Evolutionary conservation across 441 rosid genomes (phyloP).

Genomic region (Adansonia madagascariensis): DNA sequence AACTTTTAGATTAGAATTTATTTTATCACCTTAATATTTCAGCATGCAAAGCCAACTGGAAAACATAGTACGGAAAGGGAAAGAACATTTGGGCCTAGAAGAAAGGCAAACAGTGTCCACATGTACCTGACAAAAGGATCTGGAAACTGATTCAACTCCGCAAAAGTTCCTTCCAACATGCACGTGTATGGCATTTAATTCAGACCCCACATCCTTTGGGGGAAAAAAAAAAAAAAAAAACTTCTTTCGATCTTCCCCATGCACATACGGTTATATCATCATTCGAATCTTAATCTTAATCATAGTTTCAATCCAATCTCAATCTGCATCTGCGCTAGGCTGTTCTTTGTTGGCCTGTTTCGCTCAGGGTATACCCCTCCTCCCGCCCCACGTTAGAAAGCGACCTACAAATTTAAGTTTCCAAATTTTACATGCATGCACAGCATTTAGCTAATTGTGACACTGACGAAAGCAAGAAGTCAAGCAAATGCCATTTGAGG

Average conservation of each 20-base stretch:
- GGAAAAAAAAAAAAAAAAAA: neutral
- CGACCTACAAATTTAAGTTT: neutral
- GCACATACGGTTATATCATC: too few relatives aligned
- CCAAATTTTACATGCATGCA: neutral
- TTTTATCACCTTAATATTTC: too few relatives aligned
- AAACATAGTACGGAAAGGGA: too few relatives aligned
- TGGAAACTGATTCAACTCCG: neutral
- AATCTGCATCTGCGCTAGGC: slow-evolving; percentile 24
- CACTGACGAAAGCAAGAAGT: too few relatives aligned
- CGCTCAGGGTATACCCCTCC: neutral
- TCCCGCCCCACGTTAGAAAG: slow-evolving; percentile 28
- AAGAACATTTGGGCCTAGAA: too few relatives aligned
- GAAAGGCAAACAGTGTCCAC: slow-evolving; percentile 9
- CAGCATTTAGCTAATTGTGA: neutral
- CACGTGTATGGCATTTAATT: slow-evolving; percentile 53
- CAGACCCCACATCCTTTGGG: neutral
- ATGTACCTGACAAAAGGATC: neutral
- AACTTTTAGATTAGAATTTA: too few relatives aligned
- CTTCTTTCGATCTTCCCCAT: neutral
- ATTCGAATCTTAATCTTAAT: slow-evolving; percentile 8
- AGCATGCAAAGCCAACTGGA: too few relatives aligned
- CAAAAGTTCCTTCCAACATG: slow-evolving; percentile 25
- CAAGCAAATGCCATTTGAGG: too few relatives aligned
- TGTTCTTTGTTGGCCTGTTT: slow-evolving; percentile 21
- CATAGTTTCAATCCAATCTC: neutral